Percentiles rank a stretch among this genome's conserved stretches.
These are phyloP conservation scores for Eucalyptus dawsonii DNA, from an alignment of 345 rosid genomes.

Conservation along the genomic window DNA sequence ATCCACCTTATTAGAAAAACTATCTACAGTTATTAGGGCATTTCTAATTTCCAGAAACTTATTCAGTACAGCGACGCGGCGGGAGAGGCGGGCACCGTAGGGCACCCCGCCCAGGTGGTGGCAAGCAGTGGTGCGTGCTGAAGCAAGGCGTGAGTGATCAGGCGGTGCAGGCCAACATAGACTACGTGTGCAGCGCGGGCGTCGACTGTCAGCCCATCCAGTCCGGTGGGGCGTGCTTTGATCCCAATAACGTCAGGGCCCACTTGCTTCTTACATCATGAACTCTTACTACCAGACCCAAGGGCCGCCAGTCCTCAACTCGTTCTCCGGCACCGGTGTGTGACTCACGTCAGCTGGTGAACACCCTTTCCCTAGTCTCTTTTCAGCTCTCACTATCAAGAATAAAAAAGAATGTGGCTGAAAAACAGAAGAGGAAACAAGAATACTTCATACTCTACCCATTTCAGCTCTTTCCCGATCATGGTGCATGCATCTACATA, in stretches of 20 bases:
- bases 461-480: constrained; percentile 2
- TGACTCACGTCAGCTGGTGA: too few relatives aligned
- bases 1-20: not conserved
- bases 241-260: constrained; percentile 28
- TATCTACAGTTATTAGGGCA: not conserved
- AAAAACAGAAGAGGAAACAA: not conserved
- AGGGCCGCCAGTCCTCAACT: constrained; percentile 29
- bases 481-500: constrained; percentile 3
- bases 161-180: constrained; percentile 40
- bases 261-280: constrained; percentile 67
- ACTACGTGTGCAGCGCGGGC: constrained; percentile 58
- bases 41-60: not conserved
- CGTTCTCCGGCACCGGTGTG: constrained; percentile 37
- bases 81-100: not conserved
- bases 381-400: not conserved
- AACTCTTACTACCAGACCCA: constrained; percentile 43
- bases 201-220: constrained; percentile 62
- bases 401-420: not conserved
- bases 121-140: constrained; percentile 54
- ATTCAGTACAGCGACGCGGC: not conserved
- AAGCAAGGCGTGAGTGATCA: constrained; percentile 19
- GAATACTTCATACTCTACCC: not conserved
- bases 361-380: not conserved
- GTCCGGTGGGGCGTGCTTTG: constrained; percentile 58
- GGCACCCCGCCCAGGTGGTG: not conserved